Evolutionary conservation across 2,329 filamentous ascomycete species (phyloP).

Genomic region (Monosporascus sp.): DNA sequence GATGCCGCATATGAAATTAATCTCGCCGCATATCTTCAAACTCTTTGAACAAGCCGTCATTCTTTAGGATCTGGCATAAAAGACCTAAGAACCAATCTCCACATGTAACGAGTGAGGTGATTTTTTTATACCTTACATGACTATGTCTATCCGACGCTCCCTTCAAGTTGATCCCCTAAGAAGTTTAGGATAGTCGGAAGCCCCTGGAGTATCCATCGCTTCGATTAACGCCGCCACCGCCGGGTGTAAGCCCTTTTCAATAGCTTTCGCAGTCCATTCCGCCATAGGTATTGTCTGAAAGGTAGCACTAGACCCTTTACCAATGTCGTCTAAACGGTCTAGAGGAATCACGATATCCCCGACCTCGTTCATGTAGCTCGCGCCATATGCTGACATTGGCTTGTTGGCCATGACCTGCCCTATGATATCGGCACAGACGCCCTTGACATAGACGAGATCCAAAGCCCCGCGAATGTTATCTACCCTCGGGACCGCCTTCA

Average conservation of each 20-base stretch:
- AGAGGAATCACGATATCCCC: conserved; percentile 11
- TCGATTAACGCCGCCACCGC: conserved; percentile 10
- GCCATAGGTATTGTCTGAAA: conserved; percentile 4
- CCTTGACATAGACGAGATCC: neutral
- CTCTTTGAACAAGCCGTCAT: no score
- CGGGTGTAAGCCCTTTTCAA: conserved; percentile 9
- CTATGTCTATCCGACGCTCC: no score
- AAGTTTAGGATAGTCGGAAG: no score
- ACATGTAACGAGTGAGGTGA: no score
- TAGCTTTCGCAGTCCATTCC: conserved; percentile 9
- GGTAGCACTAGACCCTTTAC: neutral
- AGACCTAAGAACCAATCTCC: no score
- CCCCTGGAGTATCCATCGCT: neutral
- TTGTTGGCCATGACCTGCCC: neutral
- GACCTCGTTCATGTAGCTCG: conserved; percentile 9
- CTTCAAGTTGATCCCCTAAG: no score
- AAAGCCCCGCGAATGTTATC: conserved; percentile 1
- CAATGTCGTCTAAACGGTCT: conserved; percentile 3
- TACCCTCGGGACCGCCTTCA: conserved; percentile 1
- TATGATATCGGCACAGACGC: neutral
- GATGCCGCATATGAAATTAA: no score
- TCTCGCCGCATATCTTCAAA: no score
- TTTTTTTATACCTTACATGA: no score
- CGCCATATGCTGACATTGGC: neutral
- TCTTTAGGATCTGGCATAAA: no score